Conservation (phyloP, 2,329 filamentous ascomycete species). For the Colletotrichum lentis region DNA sequence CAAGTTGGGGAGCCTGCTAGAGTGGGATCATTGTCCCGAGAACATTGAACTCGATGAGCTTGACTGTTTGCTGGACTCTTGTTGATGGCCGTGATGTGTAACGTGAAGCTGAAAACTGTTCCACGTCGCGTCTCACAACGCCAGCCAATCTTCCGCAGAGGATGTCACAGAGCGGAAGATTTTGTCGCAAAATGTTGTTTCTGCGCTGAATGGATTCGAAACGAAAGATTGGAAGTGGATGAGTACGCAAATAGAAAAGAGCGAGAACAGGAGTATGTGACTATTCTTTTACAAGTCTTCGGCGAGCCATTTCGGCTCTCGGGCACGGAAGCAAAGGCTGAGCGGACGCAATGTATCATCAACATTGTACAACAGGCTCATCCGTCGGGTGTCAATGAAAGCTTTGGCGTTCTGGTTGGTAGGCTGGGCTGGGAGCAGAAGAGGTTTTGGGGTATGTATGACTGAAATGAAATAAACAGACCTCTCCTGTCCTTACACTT, state of each 20-base stretch:
- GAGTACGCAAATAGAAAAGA: not conserved
- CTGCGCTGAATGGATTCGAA: not conserved
- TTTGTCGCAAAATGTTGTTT: not conserved
- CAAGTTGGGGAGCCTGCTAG: slow-evolving; percentile 55
- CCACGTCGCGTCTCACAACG: slow-evolving; percentile 6
- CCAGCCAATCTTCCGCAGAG: not conserved
- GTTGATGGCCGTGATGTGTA: slow-evolving; percentile 54
- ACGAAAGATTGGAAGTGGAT: not conserved
- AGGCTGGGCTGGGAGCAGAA: not conserved
- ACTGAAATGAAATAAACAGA: slow-evolving; percentile 35
- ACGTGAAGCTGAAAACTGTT: slow-evolving; percentile 22
- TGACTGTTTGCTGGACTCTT: slow-evolving; percentile 83
- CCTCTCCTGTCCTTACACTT: slow-evolving; percentile 24
- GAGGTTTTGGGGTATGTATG: slow-evolving; percentile 18
- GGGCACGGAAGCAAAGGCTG: not conserved
- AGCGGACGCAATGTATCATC: slow-evolving; percentile 12
- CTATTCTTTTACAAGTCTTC: not conserved
- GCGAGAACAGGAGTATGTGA: not conserved
- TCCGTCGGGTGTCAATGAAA: slow-evolving; percentile 1
- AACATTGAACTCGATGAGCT: slow-evolving; percentile 92
- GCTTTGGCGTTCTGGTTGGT: slow-evolving; percentile 3
- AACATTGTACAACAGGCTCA: slow-evolving; percentile 13
- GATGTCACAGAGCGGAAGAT: not conserved
- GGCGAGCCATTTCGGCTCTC: not conserved
- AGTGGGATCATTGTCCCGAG: slow-evolving; percentile 80